A percentile compares a stretch with the other conserved stretches of the same genome.
Conservation (phyloP, 1,284 basidiomycete genomes). For the Papiliotrema terrestris region DNA sequence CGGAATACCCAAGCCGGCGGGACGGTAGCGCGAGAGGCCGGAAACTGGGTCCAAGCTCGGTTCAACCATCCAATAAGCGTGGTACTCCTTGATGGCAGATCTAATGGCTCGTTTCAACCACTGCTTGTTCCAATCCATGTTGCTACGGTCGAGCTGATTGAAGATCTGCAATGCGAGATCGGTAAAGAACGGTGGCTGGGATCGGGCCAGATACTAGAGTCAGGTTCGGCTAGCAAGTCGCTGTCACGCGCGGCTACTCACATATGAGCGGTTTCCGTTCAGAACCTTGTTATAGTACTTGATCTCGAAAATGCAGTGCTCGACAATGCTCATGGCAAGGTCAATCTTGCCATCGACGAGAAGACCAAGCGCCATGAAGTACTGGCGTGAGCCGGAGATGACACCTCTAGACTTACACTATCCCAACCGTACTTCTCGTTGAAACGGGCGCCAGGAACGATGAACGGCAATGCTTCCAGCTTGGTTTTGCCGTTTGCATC, state of each 20-base stretch:
- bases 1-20: conserved; percentile 91
- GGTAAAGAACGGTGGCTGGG: conserved; percentile 96
- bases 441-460: conserved; percentile 95
- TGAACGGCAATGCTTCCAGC: conserved; percentile 89
- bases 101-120: conserved; percentile 95
- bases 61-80: conserved; percentile 91
- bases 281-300: conserved; percentile 84
- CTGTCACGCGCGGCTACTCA: conserved; percentile 14
- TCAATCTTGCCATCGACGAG: conserved; percentile 89
- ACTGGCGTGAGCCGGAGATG: conserved; percentile 19
- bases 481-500: conserved; percentile 69
- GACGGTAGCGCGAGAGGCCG: conserved; percentile 88
- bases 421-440: conserved; percentile 71
- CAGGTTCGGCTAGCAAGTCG: neutral
- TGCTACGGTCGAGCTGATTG: conserved; percentile 84
- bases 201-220: conserved; percentile 83
- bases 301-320: conserved; percentile 99
- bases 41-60: conserved; percentile 90
- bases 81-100: conserved; percentile 97
- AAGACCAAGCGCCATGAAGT: conserved; percentile 63
- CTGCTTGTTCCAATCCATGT: conserved; percentile 73
- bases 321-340: conserved; percentile 95
- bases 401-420: conserved; percentile 28
- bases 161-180: conserved; percentile 98
- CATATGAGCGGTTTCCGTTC: conserved; percentile 49